Base-by-base conservation (phyloP, 176 grass and related monocot genomes). In the Oryza australiensis region DNA sequence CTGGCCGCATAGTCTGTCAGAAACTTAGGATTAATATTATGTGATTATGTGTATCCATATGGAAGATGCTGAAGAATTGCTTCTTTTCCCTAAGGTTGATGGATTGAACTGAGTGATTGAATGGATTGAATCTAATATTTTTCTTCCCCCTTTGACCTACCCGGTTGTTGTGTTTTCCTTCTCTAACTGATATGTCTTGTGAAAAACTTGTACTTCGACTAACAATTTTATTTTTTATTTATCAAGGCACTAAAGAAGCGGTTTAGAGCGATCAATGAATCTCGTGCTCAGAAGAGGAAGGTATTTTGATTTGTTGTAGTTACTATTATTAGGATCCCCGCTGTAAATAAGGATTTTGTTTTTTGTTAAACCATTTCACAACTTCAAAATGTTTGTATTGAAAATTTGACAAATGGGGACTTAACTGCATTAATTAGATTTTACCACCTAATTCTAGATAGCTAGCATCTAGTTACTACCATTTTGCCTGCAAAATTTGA, bases 241-340 rank as follows among this genome's bases (percentile, higher is more conserved):
- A 62, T 73, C 72, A 85, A 99, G 97, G 88, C 87, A 68, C 80
- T 96, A 76, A 91, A 90, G 78, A 99, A 90, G 86, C 85, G 87
- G 18, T 84, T 99, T 53, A 96, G 87, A 78, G 97, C 91, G 69
- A 96, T 99, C 74, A 99, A 99, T 74, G 97, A 96, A 80, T 99
- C 93, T 73, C 97, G 97, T 53, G 87, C 91, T 78, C 93, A 96
- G 43, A 99, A 96, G 85, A 93, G 97, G 80, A 99, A 99, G 91
- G 97, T 99, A 84, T 68, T 84, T 63, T 77, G 30, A 37, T 26
- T 70, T 64, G 40, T 55, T 55, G 20, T 22, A 55, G 51, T 55
- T 55, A 55, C 51, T n/a, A 55, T 55, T 18, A 5, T 55, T 55
- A 55, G 18, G 5, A 55, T n/a, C 51, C 20, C 51, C n/a, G 15